Evolutionary conservation across 495 filamentous ascomycete species (phyloP).

Genomic region (Penicillium manginii): DNA sequence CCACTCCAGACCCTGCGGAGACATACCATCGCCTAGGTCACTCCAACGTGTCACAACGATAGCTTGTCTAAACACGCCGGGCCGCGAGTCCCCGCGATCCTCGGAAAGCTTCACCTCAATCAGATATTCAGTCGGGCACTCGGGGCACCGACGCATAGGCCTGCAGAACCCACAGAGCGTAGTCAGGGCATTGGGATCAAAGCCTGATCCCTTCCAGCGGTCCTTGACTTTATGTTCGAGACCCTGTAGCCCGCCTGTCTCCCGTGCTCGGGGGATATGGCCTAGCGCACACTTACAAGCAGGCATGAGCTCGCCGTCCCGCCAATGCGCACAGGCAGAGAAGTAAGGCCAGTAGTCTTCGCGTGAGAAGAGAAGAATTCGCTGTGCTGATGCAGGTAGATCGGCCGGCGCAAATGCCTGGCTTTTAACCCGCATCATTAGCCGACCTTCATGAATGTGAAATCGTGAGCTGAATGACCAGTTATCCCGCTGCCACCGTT

Average conservation of each 20-base stretch:
- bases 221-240: slow-evolving; percentile 46
- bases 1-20: slow-evolving; percentile 51
- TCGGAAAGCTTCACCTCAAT: slow-evolving; percentile 59
- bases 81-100: slow-evolving; percentile 36
- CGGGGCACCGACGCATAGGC: slow-evolving; percentile 60
- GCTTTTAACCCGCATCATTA: slow-evolving; percentile 57
- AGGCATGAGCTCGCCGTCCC: slow-evolving; percentile 59
- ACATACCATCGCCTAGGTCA: slow-evolving; percentile 58
- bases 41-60: slow-evolving; percentile 64
- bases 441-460: slow-evolving; percentile 50
- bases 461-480: slow-evolving; percentile 57
- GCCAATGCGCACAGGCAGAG: slow-evolving; percentile 62
- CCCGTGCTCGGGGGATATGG: slow-evolving; percentile 54
- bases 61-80: slow-evolving; percentile 54
- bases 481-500: slow-evolving; percentile 53
- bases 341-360: slow-evolving; percentile 65
- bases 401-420: slow-evolving; percentile 46
- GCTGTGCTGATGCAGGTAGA: slow-evolving; percentile 47
- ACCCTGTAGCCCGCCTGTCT: slow-evolving; percentile 41
- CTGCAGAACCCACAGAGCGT: slow-evolving; percentile 56
- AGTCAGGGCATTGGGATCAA: slow-evolving; percentile 51
- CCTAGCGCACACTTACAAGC: slow-evolving; percentile 61
- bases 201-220: slow-evolving; percentile 31
- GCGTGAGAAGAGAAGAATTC: slow-evolving; percentile 57
- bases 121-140: slow-evolving; percentile 64